Base-by-base conservation (phyloP, 108 stramenopile species). In the Cafeteria roenbergensis region DNA sequence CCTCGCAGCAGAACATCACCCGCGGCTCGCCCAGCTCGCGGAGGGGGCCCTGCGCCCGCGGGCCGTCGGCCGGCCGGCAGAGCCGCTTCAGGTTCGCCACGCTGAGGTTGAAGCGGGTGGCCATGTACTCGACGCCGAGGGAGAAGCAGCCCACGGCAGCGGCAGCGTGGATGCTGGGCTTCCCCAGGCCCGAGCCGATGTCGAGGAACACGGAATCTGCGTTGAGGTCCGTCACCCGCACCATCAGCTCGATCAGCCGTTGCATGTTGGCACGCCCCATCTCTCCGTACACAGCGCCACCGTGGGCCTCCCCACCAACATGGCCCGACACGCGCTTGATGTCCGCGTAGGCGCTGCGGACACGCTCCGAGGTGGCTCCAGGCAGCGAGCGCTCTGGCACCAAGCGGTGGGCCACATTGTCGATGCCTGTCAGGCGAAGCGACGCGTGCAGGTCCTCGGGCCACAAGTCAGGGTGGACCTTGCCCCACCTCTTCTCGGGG, bases 111-210 rank as follows among this genome's bases (percentile, higher is more conserved):
- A 84, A 91, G 0, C 95, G 82, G 0, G 76, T 73, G 28, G 79
- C 73, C 63, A 93, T 87, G 67, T 90, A 72, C 73, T 98, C 94
- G 54, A 98, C 80, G 1, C 96, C 96, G 73, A 85, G 84, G 51
- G 84, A 86, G 42, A 90, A 86, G 34, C 83, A 76, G 38, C 91
- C 90, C 24, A 83, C 86, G 9, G 89, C 87, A 74, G 87, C 77
- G 64, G 89, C 80, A 3, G 93, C 96, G 70, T 98, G 93, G 12
- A 98, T 58, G 78, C 90, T 94, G 8, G 96, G 96, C 75, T 98
- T 98, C 22, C 94, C 94, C 29, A 98, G 83, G 35, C 96, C 96
- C 31, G 87, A 80, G 17, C 96, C 96, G 0, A 98, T 90, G 71
- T 98, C 96, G 52, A 98, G 88, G 74, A 98, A 98, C 25, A 85